Percentiles rank a stretch among this genome's conserved stretches.
Conservation (phyloP, 2,329 filamentous ascomycete genomes). For the Fusarium palustre region DNA sequence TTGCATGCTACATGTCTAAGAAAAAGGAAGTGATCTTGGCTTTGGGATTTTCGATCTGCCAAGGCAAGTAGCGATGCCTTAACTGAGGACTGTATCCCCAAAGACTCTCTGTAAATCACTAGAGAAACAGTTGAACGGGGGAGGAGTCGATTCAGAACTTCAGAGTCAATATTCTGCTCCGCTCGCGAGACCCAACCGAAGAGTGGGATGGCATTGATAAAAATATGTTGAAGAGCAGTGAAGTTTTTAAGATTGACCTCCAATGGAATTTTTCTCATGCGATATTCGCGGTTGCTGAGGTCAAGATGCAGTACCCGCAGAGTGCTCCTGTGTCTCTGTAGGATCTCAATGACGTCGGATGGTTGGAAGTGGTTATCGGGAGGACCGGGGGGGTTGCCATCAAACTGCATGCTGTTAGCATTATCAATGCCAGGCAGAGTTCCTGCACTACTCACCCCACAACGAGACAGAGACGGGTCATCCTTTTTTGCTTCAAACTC, state of each 20-base stretch:
- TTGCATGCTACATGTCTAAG: neutral
- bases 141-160: neutral
- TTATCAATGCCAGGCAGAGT: neutral
- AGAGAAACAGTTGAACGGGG: neutral
- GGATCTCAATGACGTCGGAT: neutral
- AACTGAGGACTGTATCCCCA: rapidly evolving
- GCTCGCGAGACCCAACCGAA: neutral
- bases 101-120: neutral
- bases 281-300: neutral
- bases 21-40: neutral
- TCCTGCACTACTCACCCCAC: neutral
- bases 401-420: neutral
- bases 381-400: rapidly evolving
- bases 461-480: neutral
- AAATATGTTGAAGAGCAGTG: neutral
- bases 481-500: neutral
- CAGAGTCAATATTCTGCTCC: neutral
- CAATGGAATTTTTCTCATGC: neutral
- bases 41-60: neutral
- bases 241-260: neutral
- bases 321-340: neutral
- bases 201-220: neutral
- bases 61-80: neutral
- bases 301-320: neutral
- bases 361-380: neutral